Base-by-base conservation (phyloP, 306 rosid species). In the Sesbania bispinosa region DNA sequence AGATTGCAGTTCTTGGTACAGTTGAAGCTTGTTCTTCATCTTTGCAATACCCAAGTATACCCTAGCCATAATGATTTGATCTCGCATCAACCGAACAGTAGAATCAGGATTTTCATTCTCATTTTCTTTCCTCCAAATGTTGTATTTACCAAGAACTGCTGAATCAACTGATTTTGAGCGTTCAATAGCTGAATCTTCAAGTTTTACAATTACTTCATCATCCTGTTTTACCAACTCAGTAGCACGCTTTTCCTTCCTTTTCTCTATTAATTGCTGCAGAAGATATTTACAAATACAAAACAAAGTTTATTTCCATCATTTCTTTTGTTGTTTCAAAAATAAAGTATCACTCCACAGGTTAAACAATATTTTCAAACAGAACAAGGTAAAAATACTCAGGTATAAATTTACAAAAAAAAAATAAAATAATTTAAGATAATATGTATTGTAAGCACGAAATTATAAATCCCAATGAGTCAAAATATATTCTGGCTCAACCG, bases 31-130 rank as follows among this genome's bases (percentile, higher is more conserved):
- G 76, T 79, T 84, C 76, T 88, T 89, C 95, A 82, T 88, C 83
- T 83, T 85, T 2, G 96, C 94, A 71, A 95, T 82, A 76, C 96
- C 85, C 81, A 89, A 64, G 83, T 89, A 95, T 36, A 91, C 97
- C 80, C 87, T 89, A 70, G 93, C 96, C 99, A 95, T 91, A 55
- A 91, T 88, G 60, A 89, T 88, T 76, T 95, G 99, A 81, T 95
- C 97, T 51, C 96, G 91, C 84, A 95, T 86, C 84, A 91, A 80
- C 76, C 96, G 90, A 48, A 95, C 86, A 0, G 82, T 91, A 62
- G 86, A 73, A 82, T 91, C 97, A 16, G 79, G 45, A 78, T 87
- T 91, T 65, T 87, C 96, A 46, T 80, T 88, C 69, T 89, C 96
- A 58, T 80, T 88, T 85, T 95, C 97, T 79, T 86, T 94, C 93